Base-by-base conservation (phyloP, 164 flowering plant genomes). In the Pachysandra terminalis region DNA sequence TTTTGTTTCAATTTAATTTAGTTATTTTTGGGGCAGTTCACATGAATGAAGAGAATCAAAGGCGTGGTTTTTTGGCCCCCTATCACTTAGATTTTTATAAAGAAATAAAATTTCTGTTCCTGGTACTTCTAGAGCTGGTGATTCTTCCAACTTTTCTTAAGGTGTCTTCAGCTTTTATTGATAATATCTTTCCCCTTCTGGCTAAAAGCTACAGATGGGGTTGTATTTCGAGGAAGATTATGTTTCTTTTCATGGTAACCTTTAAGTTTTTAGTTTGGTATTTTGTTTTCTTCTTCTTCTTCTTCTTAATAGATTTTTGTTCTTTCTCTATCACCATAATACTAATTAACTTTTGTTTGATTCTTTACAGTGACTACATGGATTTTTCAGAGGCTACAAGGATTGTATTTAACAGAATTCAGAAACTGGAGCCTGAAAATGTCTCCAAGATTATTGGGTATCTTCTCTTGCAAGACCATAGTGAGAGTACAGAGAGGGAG, bases 311-410 rank as follows among this genome's bases (percentile, higher is more conserved):
- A 40, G 5, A 10, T 25, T 19, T 13, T 63, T 45, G 49, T 27
- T 28, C 8, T 45, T 16, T 52, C n/a, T 16, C 19, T 49, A 12
- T 51, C 7, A 45, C 1, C 19, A 45, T 45, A 45, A 10, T 19
- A 22, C 21, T 35, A 9, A 35, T 72, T 58, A 27, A 48, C 69
- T 19, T 58, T 21, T 35, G 23, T 64, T 59, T n/a, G 10, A 63
- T 56, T 62, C 25, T 37, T 58, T 71, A 49, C 69, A 73, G 82
- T 55, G 35, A 59, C n/a, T 72, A 51, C 41, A 90, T 92, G 97
- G 96, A 92, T 68, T 78, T 82, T 57, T 64, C 81, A 0, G 92
- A 88, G 71, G 77, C 94, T 19, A 83, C 92, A 25, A 83, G 79
- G 68, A 71, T 81, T 72, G 92, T 92, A 9, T 83, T 71, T 59